Percentiles rank a stretch among this genome's conserved stretches.
Conservation (phyloP, 176 grass and related monocot genomes). For the maize (Zea mays) region DNA sequence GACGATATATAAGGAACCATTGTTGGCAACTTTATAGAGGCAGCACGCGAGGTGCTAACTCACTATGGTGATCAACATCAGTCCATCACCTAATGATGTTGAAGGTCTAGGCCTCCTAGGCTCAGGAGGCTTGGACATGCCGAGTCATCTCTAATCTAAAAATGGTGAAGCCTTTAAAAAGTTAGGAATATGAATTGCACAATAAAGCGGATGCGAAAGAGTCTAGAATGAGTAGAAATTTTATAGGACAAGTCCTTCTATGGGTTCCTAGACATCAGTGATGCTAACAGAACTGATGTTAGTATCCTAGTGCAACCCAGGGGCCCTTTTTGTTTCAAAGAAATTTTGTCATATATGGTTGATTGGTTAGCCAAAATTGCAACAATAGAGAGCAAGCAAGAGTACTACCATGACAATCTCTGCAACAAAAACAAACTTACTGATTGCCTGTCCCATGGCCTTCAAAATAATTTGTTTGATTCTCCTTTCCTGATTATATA, state of each 20-base stretch:
- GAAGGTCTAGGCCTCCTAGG: too few species aligned
- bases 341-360: conserved; percentile 32
- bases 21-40: too few species aligned
- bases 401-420: conserved; percentile 87
- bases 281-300: conserved; percentile 89
- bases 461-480: conserved; percentile 88
- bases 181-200: conserved; percentile 16
- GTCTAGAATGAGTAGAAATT: conserved; percentile 22
- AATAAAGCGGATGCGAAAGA: not conserved
- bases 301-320: conserved; percentile 79
- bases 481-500: conserved; percentile 56
- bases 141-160: conserved; percentile 79
- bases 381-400: conserved; percentile 20
- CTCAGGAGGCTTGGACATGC: conserved; percentile 37
- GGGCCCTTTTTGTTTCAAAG: conserved; percentile 63
- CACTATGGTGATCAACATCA: too few species aligned
- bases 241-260: conserved; percentile 94
- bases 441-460: conserved; percentile 98
- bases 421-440: conserved; percentile 76
- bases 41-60: too few species aligned
- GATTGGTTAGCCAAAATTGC: conserved; percentile 14
- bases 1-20: too few species aligned
- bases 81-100: too few species aligned
- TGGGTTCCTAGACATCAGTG: conserved; percentile 95
- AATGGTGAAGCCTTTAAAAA: conserved; percentile 3